Percentiles rank a stretch among this genome's conserved stretches.
Evolutionary conservation across 2,329 filamentous ascomycete genomes (phyloP).

Genomic region (Sarocladium brachiariae): DNA sequence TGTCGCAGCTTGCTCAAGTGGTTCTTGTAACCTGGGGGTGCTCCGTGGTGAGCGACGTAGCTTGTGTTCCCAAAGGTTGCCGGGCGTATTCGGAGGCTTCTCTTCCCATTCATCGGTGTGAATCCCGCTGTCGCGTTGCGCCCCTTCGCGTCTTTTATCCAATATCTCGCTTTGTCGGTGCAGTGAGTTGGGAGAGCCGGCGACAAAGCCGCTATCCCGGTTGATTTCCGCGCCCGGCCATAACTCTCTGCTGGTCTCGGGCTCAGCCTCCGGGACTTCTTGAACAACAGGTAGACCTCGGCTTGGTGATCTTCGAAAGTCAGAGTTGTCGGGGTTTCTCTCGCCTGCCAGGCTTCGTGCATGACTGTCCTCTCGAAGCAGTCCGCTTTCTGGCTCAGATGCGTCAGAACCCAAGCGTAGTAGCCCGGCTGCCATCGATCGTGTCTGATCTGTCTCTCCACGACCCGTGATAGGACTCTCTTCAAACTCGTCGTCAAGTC

Average conservation of each 20-base stretch:
- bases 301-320: conserved; percentile 33
- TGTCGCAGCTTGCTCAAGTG: conserved; percentile 27
- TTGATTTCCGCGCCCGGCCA: conserved; percentile 28
- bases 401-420: conserved; percentile 24
- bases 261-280: conserved; percentile 42
- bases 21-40: conserved; percentile 34
- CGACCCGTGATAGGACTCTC: conserved; percentile 34
- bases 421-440: conserved; percentile 19
- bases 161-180: conserved; percentile 25
- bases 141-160: conserved; percentile 24
- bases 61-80: conserved; percentile 19
- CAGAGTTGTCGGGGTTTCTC: conserved; percentile 22
- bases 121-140: conserved; percentile 49
- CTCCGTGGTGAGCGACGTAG: conserved; percentile 26
- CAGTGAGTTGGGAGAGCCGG: conserved; percentile 36
- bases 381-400: conserved; percentile 22
- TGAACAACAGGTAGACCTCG: conserved; percentile 44
- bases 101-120: conserved; percentile 44
- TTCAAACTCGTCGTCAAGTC: conserved; percentile 20
- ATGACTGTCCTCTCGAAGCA: conserved; percentile 25
- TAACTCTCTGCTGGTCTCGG: conserved; percentile 20
- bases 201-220: conserved; percentile 25
- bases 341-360: conserved; percentile 17
- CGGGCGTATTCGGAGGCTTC: conserved; percentile 15
- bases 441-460: conserved; percentile 15